Conservation (phyloP, 306 rosid species). For the Prunus kanzakura region DNA sequence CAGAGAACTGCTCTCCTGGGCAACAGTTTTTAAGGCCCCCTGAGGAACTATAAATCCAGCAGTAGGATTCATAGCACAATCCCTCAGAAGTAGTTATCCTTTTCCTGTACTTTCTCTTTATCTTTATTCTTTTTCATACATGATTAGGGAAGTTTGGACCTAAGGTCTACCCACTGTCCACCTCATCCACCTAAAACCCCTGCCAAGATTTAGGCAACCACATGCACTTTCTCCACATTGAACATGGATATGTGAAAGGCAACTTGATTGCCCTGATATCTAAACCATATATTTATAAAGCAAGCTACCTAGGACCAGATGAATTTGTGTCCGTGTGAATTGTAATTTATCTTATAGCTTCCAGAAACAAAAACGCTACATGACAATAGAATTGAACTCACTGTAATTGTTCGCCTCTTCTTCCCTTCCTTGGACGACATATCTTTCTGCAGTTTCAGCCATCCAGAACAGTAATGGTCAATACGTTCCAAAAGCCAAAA, state of each 20-base stretch:
- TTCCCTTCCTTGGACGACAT: constrained; percentile 60
- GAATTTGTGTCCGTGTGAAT: neutral
- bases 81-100: neutral
- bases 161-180: neutral
- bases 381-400: constrained; percentile 32
- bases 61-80: neutral
- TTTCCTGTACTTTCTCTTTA: too few relatives aligned
- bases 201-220: neutral
- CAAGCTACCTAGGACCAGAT: neutral
- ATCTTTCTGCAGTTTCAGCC: constrained; percentile 51
- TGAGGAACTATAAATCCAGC: neutral
- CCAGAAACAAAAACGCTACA: neutral
- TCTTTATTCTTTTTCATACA: neutral
- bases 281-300: neutral
- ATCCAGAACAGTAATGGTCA: constrained; percentile 91
- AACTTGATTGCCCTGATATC: neutral
- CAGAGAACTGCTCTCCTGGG: neutral
- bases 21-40: neutral
- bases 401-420: constrained; percentile 84
- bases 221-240: neutral
- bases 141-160: neutral
- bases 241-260: neutral
- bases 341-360: neutral
- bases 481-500: constrained; percentile 79
- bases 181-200: neutral